Base-by-base conservation (phyloP, 2,329 filamentous ascomycete species). In the Calonectria montana region DNA sequence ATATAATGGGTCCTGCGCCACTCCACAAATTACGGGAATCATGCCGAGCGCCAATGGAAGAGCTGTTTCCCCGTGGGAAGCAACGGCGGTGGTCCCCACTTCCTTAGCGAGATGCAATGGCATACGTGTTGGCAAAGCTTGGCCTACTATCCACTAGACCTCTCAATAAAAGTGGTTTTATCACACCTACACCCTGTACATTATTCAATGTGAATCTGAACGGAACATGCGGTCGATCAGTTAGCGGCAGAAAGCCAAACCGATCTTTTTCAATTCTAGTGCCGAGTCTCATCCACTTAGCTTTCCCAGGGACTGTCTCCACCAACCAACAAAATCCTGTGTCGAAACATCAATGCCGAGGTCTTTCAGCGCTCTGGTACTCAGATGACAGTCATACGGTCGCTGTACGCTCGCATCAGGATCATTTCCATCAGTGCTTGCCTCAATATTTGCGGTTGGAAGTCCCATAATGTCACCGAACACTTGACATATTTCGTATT, bases 381-480 rank as follows among this genome's bases (percentile, higher is more conserved):
- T 95, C 55, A 98, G 86, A 83, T 98, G 95, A 77, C 94, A 96
- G 83, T 98, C 95, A 80, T 94, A 98, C 13, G 96, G 95, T 74
- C 95, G 88, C 83, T 95, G 91, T 0, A 95, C 94, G 23, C 88
- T 87, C 50, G 92, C 90, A 72, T 90, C 91, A 4, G 92, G 91
- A 74, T 94, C 92, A 81, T 94, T 93, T 39, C 93, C 93, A 78
- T 94, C 88, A 23, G 91, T 89, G 78, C 94, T 93, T 9, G 93
- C 86, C 78, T 90, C 87, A 82, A 98, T 92, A 7, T 89, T 88
- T 59, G 91, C 89, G 25, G 93, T 86, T 13, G 93, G 88, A 67
- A 97, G 81, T 0, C 93, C 94, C 88, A 97, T 91, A 70, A 97
- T 94, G 71, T 95, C 91, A 3, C 91, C 93, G 80, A 98, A 92